Evolutionary conservation across 75 land plant species (phyloP).

Genomic region (Pinus taeda): DNA sequence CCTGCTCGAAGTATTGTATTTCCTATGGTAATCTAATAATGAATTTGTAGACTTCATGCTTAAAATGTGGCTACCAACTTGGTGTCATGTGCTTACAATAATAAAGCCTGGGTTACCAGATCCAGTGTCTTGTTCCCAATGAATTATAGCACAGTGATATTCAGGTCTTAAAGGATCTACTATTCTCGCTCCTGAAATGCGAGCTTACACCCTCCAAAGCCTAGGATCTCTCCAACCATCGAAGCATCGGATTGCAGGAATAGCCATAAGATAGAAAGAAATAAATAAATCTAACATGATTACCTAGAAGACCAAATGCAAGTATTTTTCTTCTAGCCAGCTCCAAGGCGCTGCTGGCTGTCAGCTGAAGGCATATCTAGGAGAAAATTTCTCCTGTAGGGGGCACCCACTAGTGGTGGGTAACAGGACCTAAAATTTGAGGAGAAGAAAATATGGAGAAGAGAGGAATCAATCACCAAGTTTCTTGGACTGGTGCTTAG

Average conservation of each 20-base stretch:
- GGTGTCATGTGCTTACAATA: constrained; percentile 83
- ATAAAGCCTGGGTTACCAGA: constrained; percentile 75
- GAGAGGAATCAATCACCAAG: no score
- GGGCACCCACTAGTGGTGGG: no score
- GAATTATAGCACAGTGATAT: constrained; percentile 61
- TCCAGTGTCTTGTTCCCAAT: constrained; percentile 55
- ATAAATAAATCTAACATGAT: constrained; percentile 83
- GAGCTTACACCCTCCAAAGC: constrained; percentile 63
- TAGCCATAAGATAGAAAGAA: constrained; percentile 67
- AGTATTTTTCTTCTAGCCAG: constrained; percentile 47
- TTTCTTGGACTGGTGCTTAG: no score
- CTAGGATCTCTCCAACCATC: constrained; percentile 67
- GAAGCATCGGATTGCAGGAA: constrained; percentile 71
- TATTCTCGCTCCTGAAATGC: constrained; percentile 39
- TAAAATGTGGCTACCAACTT: constrained; percentile 75
- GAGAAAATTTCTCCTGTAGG: no score
- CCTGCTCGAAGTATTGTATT: constrained; percentile 50
- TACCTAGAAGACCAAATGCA: constrained; percentile 91
- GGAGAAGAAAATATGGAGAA: no score
- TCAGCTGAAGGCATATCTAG: no score
- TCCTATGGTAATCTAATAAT: constrained; percentile 68
- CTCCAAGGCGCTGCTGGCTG: no score
- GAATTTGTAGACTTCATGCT: constrained; percentile 93
- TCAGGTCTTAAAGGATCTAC: constrained; percentile 61
- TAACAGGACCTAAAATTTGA: no score